These are phyloP conservation scores for Exophiala dermatitidis DNA, from an alignment of 2,329 filamentous ascomycete genomes.

Conservation along the genomic window DNA sequence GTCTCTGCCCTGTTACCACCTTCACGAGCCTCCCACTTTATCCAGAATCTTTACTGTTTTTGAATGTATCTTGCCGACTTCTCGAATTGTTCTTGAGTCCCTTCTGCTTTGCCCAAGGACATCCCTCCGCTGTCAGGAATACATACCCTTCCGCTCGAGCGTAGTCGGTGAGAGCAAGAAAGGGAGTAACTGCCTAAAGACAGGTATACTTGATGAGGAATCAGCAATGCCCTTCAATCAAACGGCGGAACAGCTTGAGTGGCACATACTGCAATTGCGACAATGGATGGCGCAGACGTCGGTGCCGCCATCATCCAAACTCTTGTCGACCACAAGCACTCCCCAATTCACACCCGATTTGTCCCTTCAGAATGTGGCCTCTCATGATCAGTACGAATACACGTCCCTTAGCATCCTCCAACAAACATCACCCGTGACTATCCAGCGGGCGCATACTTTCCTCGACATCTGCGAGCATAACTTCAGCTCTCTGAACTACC, in stretches of 20 bases:
- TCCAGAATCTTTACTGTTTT: too few species aligned
- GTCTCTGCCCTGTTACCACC: neutral
- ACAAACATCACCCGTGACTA: conserved; percentile 2
- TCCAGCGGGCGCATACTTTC: conserved; percentile 19
- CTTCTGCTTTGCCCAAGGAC: too few species aligned
- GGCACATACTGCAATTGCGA: conserved; percentile 25
- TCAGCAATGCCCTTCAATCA: conserved; percentile 21
- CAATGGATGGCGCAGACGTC: conserved; percentile 25
- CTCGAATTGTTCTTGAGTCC: neutral
- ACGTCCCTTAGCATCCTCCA: conserved; percentile 7
- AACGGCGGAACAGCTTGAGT: conserved; percentile 21
- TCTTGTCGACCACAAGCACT: neutral
- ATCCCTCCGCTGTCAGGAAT: neutral
- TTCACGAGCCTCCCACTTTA: too few species aligned
- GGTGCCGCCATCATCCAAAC: conserved; percentile 14
- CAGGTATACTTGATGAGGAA: neutral
- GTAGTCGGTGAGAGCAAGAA: neutral
- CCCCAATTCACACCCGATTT: conserved; percentile 19
- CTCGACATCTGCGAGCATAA: conserved; percentile 14
- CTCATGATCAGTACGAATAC: conserved; percentile 19
- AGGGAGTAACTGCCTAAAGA: neutral
- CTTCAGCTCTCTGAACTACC: conserved; percentile 11
- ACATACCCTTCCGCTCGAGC: neutral
- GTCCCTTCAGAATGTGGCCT: conserved; percentile 20
- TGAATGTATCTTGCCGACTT: too few species aligned